These are phyloP conservation scores for Cytospora piceicola DNA, from an alignment of 2,329 filamentous ascomycete species.

Conservation along the genomic window DNA sequence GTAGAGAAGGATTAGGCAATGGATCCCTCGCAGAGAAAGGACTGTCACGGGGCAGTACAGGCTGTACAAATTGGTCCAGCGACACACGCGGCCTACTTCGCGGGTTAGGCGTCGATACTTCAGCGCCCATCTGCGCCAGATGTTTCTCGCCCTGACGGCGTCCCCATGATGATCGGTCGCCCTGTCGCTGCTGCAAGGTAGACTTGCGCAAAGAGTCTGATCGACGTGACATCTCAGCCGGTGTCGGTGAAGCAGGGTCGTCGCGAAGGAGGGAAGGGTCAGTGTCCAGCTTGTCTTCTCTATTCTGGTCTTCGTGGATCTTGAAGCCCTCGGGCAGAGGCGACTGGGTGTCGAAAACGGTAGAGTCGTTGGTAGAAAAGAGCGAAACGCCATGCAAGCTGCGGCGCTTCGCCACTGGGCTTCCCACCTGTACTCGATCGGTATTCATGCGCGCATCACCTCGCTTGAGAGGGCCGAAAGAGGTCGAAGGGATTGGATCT, in stretches of 20 bases:
- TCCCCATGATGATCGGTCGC: conserved; percentile 68
- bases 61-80: conserved; percentile 75
- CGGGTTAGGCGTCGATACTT: conserved; percentile 60
- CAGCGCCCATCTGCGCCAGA: conserved; percentile 53
- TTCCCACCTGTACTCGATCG: conserved; percentile 77
- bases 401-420: conserved; percentile 87
- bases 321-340: conserved; percentile 52
- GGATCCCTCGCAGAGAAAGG: conserved; percentile 62
- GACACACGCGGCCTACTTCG: conserved; percentile 74
- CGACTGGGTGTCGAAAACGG: conserved; percentile 70
- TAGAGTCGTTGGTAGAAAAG: conserved; percentile 65
- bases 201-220: conserved; percentile 82
- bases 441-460: conserved; percentile 89
- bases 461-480: conserved; percentile 86
- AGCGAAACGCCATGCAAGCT: conserved; percentile 79
- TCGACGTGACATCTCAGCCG: conserved; percentile 65
- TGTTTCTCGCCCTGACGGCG: conserved; percentile 62
- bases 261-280: conserved; percentile 45
- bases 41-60: conserved; percentile 60
- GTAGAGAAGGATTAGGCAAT: conserved; percentile 58
- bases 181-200: conserved; percentile 82
- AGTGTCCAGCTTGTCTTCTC: conserved; percentile 58
- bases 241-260: conserved; percentile 48
- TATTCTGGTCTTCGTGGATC: conserved; percentile 45
- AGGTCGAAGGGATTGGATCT: conserved; percentile 55